phyloP scores from a whole-genome alignment of 306 rosid species.

The Hippophae rhamnoides region DNA sequence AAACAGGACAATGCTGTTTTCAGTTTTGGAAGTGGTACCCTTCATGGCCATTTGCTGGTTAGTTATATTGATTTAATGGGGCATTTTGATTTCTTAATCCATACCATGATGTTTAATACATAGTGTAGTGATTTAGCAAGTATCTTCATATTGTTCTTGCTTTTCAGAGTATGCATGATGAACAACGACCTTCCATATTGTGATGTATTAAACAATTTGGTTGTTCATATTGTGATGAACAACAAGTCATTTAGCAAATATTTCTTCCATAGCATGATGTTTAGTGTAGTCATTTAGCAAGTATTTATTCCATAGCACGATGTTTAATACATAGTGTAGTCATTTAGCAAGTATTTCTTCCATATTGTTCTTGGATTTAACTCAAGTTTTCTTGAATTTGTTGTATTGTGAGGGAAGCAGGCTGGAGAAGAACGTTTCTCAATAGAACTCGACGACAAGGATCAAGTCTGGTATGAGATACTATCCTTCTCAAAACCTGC shows the following conservation, averaged over 20 bases:
- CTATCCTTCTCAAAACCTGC: constrained; percentile 90
- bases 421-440: constrained; percentile 94
- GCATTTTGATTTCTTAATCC: neutral
- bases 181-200: no score
- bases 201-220: no score
- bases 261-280: no score
- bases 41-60: constrained; percentile 88
- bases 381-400: no score
- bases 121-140: neutral
- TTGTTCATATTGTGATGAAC: no score
- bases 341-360: neutral
- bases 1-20: constrained; percentile 38
- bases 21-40: constrained; percentile 88
- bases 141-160: neutral
- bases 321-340: neutral
- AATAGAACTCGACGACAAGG: constrained; percentile 67
- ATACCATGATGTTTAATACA: neutral
- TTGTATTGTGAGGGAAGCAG: constrained; percentile 23
- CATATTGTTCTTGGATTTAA: neutral
- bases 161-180: no score
- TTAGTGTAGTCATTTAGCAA: neutral
- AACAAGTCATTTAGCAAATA: no score
- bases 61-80: constrained; percentile 17
- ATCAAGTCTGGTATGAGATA: constrained; percentile 92
- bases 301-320: neutral